These are phyloP conservation scores for Stachybotrys elegans DNA, from an alignment of 2,329 filamentous ascomycete genomes.

Conservation along the genomic window DNA sequence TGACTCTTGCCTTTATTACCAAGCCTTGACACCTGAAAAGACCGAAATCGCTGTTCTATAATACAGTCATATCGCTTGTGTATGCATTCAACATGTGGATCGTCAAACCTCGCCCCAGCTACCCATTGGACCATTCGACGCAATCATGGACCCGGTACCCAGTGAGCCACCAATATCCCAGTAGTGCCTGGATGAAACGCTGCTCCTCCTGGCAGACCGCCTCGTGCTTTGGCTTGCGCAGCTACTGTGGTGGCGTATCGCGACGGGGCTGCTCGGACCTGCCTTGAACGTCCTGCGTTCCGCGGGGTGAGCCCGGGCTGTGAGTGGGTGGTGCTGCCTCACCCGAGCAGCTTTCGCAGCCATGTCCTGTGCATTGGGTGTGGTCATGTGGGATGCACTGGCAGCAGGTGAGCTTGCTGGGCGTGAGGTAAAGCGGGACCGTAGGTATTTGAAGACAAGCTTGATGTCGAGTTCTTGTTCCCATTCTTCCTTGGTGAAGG, in stretches of 20 bases:
- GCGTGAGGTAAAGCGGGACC: constrained; percentile 63
- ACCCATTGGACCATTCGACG: constrained; percentile 62
- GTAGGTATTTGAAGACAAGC: constrained; percentile 85
- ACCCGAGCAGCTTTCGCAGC: constrained; percentile 79
- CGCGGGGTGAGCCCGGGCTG: constrained; percentile 49
- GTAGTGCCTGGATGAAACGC: constrained; percentile 74
- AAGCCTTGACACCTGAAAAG: too few species aligned
- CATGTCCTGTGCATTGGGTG: constrained; percentile 54
- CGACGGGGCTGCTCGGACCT: constrained; percentile 42
- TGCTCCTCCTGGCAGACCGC: constrained; percentile 62
- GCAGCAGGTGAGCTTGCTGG: constrained; percentile 34
- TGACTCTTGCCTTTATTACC: too few species aligned
- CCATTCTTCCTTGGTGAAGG: constrained; percentile 77
- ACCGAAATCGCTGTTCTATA: too few species aligned
- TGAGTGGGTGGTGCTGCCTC: constrained; percentile 81
- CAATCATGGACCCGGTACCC: constrained; percentile 68
- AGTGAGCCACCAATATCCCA: constrained; percentile 86
- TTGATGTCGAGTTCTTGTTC: constrained; percentile 86
- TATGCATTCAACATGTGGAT: too few species aligned
- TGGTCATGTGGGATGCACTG: constrained; percentile 41
- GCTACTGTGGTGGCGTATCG: constrained; percentile 53
- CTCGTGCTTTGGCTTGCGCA: constrained; percentile 86
- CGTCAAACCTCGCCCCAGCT: constrained; percentile 70
- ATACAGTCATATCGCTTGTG: too few species aligned
- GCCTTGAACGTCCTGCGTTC: constrained; percentile 55